phyloP scores from a whole-genome alignment of 345 rosid genomes.

The Eucalyptus grandis region DNA sequence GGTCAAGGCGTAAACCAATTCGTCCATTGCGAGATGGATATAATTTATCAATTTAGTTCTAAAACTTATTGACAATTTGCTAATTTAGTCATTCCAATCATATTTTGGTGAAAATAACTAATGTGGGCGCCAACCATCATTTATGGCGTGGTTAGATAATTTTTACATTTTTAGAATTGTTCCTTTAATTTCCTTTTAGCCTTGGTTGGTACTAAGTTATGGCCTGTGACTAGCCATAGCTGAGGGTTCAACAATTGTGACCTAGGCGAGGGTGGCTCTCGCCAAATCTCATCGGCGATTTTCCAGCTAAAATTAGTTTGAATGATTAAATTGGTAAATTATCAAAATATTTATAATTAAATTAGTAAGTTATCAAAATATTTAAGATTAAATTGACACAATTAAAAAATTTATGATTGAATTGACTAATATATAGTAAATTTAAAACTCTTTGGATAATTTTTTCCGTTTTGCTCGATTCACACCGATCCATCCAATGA shows the following conservation, averaged over 20 bases:
- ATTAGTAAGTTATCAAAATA: rapidly evolving
- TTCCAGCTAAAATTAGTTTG: rapidly evolving
- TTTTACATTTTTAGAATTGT: no score
- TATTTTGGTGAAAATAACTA: no score
- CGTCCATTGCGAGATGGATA: rapidly evolving
- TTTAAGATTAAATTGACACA: rapidly evolving
- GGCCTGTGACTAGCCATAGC: rapidly evolving
- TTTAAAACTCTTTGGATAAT: rapidly evolving
- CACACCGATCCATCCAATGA: background rate
- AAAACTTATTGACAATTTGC: no score
- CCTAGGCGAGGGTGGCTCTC: no score
- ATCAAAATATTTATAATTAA: rapidly evolving
- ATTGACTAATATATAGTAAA: rapidly evolving
- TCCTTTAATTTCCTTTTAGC: no score
- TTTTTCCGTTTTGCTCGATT: rapidly evolving
- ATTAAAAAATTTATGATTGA: rapidly evolving
- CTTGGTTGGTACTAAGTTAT: no score
- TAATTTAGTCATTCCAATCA: background rate
- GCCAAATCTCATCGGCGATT: no score
- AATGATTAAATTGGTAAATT: rapidly evolving
- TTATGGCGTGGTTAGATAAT: rapidly evolving
- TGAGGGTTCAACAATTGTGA: no score
- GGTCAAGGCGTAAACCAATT: rapidly evolving
- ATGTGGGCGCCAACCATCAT: rapidly evolving
- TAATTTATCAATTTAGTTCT: no score